A percentile compares a stretch with the other conserved stretches of the same genome.
phyloP scores from a whole-genome alignment of 208 protist species.

The Leishmania amazonensis region DNA sequence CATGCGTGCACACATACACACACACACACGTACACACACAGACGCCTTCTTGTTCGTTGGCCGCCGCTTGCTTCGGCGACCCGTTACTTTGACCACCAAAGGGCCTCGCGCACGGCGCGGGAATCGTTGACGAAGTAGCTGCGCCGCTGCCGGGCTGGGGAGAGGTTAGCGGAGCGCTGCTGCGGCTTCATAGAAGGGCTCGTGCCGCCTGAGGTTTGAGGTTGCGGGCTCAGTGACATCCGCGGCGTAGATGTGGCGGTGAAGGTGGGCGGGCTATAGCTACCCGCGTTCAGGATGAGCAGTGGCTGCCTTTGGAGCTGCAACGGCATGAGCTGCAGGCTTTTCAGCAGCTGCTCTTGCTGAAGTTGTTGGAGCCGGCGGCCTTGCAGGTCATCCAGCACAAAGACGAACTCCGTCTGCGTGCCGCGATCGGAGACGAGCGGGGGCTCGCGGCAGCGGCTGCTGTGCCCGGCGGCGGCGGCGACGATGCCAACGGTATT shows the following conservation, averaged over 20 bases:
- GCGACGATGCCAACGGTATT: background rate
- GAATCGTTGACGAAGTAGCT: slow-evolving; percentile 14
- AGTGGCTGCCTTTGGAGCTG: slow-evolving; percentile 10
- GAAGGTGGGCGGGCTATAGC: background rate
- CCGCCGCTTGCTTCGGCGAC: background rate
- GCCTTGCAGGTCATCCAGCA: slow-evolving; percentile 20
- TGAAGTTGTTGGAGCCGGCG: slow-evolving; percentile 16
- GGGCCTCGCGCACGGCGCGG: slow-evolving; percentile 12
- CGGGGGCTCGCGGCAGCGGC: background rate
- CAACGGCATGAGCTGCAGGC: background rate
- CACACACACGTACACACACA: too few species aligned
- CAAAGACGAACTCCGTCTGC: slow-evolving; percentile 30
- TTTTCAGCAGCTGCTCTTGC: slow-evolving; percentile 16
- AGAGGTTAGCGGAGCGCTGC: slow-evolving; percentile 14
- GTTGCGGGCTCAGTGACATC: background rate
- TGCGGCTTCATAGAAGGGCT: background rate
- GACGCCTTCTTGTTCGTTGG: background rate
- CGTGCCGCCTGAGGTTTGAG: background rate
- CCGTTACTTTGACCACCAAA: slow-evolving; percentile 9
- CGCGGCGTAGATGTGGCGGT: slow-evolving; percentile 9
- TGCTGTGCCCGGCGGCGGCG: background rate
- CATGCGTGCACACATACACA: background rate
- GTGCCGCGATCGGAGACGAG: background rate
- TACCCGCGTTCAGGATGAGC: slow-evolving; percentile 11
- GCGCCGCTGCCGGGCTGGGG: slow-evolving; percentile 10